Evolutionary conservation across 2,329 filamentous ascomycete genomes (phyloP), one percentile per base, ranked within the genome.

Genomic region (Aspergillus sclerotialis): DNA sequence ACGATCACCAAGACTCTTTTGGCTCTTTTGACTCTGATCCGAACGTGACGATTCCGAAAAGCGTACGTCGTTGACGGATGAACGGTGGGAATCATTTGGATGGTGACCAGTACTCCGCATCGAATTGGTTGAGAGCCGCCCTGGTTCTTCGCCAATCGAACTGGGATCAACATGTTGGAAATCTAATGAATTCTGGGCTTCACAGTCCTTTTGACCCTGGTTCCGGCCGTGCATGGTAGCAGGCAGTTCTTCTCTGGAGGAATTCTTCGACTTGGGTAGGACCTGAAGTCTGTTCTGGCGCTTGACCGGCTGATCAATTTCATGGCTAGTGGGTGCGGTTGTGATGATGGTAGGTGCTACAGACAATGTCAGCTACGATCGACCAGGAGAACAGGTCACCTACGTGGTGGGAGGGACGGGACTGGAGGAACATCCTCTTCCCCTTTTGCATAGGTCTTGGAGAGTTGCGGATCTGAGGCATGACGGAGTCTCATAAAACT

Each of bases 391-490:
- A 39, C 35, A 43, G 21, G 30, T 5, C 23, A 57, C 56, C 58
- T 52, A 64, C 56, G 56, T 37, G 60, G 46, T 33, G 56, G 63
- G 17, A 65, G 43, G 23, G 54, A 44, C 36, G 63, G 63, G 13
- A 68, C 52, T 25, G 60, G 58, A 14, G 64, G 59, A 15, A 53
- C 47, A 45, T 76, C 78, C 69, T 73, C 63, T 65, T 74, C 55
- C 68, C 78, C 53, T 75, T 69, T 49, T 70, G 79, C 50, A 57
- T 82, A 88, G 33, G 82, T 82, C 56, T 79, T 69, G 8, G 86
- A 87, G 41, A 96, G 67, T 60, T 95, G 88, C 32, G 88, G 84
- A 64, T 96, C 90, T 7, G 89, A 95, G 42, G 87, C 89, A 73
- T 94, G 89, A 52, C 88, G 84, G 59, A 92, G 88, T 54, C 82